Conservation (phyloP, 768 basidiomycete species). For the Fomitopsis pulvina region DNA sequence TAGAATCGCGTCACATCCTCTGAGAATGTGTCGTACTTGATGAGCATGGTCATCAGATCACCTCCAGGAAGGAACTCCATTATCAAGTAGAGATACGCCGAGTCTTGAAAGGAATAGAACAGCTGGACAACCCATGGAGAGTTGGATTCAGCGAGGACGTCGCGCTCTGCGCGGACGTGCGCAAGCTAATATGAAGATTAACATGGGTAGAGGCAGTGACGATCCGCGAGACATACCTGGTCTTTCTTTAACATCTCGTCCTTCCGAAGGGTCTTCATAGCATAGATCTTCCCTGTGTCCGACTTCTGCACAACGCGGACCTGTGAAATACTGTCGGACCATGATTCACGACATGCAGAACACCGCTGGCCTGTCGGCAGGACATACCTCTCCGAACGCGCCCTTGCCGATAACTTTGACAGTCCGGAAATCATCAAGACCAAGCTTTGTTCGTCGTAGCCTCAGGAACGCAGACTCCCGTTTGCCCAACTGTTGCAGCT, state of each 20-base stretch:
- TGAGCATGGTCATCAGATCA: slow-evolving; percentile 99
- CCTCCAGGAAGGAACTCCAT: slow-evolving; percentile 99
- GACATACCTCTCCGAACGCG: slow-evolving; percentile 89
- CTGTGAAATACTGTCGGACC: slow-evolving; percentile 23
- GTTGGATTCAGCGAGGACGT: slow-evolving; percentile 92
- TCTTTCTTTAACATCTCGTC: slow-evolving; percentile 99
- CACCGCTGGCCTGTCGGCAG: neutral
- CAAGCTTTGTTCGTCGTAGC: slow-evolving; percentile 81
- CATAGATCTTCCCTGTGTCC: slow-evolving; percentile 97
- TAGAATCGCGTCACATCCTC: slow-evolving; percentile 98
- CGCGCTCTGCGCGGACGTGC: slow-evolving; percentile 95
- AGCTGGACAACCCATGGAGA: slow-evolving; percentile 96
- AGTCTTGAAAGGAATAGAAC: slow-evolving; percentile 97
- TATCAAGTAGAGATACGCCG: slow-evolving; percentile 87
- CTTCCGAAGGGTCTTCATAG: slow-evolving; percentile 97
- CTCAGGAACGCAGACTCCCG: slow-evolving; percentile 88
- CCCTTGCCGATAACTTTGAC: slow-evolving; percentile 99
- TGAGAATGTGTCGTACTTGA: slow-evolving; percentile 98
- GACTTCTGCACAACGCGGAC: slow-evolving; percentile 94
- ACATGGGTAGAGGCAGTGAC: neutral
- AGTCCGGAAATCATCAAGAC: slow-evolving; percentile 88
- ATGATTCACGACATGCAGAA: slow-evolving; percentile 1
- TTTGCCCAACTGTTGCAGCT: slow-evolving; percentile 76
- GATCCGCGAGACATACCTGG: slow-evolving; percentile 52
- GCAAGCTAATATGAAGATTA: slow-evolving; percentile 58